Base-by-base conservation (phyloP, 345 rosid genomes). In the Eucalyptus dawsonii region DNA sequence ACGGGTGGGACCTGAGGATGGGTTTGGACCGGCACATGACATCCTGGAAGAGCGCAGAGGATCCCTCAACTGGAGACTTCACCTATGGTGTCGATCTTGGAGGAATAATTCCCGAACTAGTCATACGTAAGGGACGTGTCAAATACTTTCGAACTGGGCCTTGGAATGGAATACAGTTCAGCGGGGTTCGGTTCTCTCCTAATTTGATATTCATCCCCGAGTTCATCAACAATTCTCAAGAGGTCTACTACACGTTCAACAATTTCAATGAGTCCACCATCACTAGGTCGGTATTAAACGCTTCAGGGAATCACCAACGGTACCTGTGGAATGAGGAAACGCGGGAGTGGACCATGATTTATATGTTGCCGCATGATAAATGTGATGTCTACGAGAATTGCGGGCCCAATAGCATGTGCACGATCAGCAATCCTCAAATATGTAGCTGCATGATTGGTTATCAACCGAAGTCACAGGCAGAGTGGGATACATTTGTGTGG, bases 401-500 rank as follows among this genome's bases (percentile, higher is more conserved):
- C 16, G 81, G 90, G 1, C 58, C 56, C 15, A 86, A 90, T 88
- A 72, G 54, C 37, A 17, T 80, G 45, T 90, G 91, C 56, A 90
- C 89, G 8, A 24, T 86, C 4, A 11, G 42, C 6, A 60, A 89
- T 42, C 19, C 51, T 47, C 14, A 51, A 45, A 62, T 87, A 29
- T 92, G 93, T 42, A 67, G 40, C 12, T 93, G 94, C 50, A 42
- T 90, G 31, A 88, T 89, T 1, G 92, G 93, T 6, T 93, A 88
- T 76, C 76, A 69, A n/a, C 92, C 92, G 29, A 88, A 88, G 56
- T 88, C 85, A 29, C 45, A 24, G 13, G 37, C 4, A 22, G 88
- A 88, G 22, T 90, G 91, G 93, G 45, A 86, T 47, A 50, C 53
- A n/a, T 14, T 90, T 42, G 90, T 89, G 44, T 45, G 44, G 49